Conservation (phyloP, 2,329 filamentous ascomycete genomes). For the Fusarium algeriense region DNA sequence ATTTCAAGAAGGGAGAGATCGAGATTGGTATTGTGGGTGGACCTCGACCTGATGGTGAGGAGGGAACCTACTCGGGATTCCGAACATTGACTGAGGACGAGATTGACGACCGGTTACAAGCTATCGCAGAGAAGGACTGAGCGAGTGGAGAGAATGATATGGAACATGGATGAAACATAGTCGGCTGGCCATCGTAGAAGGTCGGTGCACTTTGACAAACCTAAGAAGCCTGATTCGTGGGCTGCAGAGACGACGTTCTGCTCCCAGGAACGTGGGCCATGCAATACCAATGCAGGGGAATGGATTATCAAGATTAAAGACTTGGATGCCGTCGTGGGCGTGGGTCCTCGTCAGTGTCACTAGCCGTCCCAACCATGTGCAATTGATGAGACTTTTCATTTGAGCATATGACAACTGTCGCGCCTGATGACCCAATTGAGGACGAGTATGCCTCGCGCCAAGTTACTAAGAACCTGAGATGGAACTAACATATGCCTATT, state of each 20-base stretch:
- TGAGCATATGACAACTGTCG: slow-evolving; percentile 41
- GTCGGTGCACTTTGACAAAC: slow-evolving; percentile 25
- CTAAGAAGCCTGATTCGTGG: slow-evolving; percentile 39
- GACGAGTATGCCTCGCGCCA: slow-evolving; percentile 47
- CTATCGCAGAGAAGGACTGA: slow-evolving; percentile 98
- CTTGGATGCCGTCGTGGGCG: slow-evolving; percentile 33
- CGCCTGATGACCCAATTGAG: slow-evolving; percentile 46
- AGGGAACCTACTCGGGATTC: slow-evolving; percentile 84
- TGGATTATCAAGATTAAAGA: slow-evolving; percentile 37
- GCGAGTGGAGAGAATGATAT: slow-evolving; percentile 43
- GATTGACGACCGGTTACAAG: slow-evolving; percentile 97
- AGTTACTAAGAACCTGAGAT: slow-evolving; percentile 25
- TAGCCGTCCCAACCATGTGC: slow-evolving; percentile 46
- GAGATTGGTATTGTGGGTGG: slow-evolving; percentile 98
- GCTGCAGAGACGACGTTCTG: slow-evolving; percentile 29
- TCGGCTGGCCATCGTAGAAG: slow-evolving; percentile 15
- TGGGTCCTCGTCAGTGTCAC: slow-evolving; percentile 41
- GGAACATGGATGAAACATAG: slow-evolving; percentile 31
- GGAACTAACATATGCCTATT: slow-evolving; percentile 23
- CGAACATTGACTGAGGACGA: slow-evolving; percentile 94
- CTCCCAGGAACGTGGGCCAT: slow-evolving; percentile 40
- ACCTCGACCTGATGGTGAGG: slow-evolving; percentile 82
- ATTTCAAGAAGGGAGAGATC: slow-evolving; percentile 99
- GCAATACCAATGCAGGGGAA: slow-evolving; percentile 40
- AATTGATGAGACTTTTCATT: slow-evolving; percentile 42